Base-by-base conservation (phyloP, 2,329 filamentous ascomycete genomes). In the Apiospora saccharicola region DNA sequence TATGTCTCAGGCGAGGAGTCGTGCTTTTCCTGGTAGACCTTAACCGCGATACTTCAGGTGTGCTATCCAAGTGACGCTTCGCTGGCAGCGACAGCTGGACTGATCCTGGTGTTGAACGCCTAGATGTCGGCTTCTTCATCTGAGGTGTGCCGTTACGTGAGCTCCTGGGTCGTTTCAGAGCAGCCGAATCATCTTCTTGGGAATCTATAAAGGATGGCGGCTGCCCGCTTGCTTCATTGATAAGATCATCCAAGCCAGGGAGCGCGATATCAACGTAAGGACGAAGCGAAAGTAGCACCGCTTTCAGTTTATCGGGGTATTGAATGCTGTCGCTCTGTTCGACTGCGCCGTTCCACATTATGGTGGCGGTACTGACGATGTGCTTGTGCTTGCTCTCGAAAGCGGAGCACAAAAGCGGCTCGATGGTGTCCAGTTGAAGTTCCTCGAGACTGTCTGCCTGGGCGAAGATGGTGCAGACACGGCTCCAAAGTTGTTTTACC, bases 281-380 rank as follows among this genome's bases (percentile, higher is more conserved):
- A n/a, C 87, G 86, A 16, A 95, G 81, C 22, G 87, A 88, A 37
- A 88, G 84, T 46, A 98, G 83, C 1, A 91, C 88, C 2, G 85
- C 81, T 76, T 90, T 90, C 6, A 98, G 84, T 43, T 84, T 84
- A 14, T 87, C 81, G 0, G 94, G 92, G 80, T 94, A 96, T 34
- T 89, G 82, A 1, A 94, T 78, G 6, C 83, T 82, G 4, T 89
- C 84, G 51, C 89, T 86, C 22, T 87, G 83, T 26, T 90, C 90
- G 77, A 94, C 94, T 0, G 91, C 88, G 0, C 82, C 79, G 75
- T 95, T 95, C 94, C 94, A 98, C 74, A 85, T 76, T 34, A 83
- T 82, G 49, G 85, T 81, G 24, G 86, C 82, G 78, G 78, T 85
- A 80, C 81, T 90, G 74, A 83, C 93, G 76, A 84, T 88, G 73